phyloP scores from a whole-genome alignment of 2,329 filamentous ascomycete genomes.

The Ceratocystis ficicola region DNA sequence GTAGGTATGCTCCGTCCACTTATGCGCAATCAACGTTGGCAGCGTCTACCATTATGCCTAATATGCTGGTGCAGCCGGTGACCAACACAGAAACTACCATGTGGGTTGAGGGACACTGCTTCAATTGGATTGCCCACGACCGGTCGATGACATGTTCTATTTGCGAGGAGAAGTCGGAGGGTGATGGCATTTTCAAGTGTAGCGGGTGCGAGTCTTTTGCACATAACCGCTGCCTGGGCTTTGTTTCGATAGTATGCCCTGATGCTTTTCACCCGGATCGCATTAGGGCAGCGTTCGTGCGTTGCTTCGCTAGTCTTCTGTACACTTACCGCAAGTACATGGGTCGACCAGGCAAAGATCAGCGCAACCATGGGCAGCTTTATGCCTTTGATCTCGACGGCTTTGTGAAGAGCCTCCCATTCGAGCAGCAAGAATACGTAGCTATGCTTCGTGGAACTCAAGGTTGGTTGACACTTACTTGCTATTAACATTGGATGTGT shows the following conservation, averaged over 20 bases:
- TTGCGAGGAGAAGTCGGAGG: constrained; percentile 61
- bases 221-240: constrained; percentile 49
- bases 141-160: constrained; percentile 52
- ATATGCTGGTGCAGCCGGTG: constrained; percentile 67
- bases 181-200: constrained; percentile 65
- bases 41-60: constrained; percentile 77
- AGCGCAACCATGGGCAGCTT: constrained; percentile 48
- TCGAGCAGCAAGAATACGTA: constrained; percentile 54
- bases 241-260: constrained; percentile 51
- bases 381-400: constrained; percentile 54
- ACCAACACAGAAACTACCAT: constrained; percentile 65
- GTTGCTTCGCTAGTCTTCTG: constrained; percentile 52
- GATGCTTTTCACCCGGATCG: constrained; percentile 50
- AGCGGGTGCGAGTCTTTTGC: constrained; percentile 47
- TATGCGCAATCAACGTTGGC: constrained; percentile 79
- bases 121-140: constrained; percentile 51
- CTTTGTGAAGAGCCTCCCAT: constrained; percentile 51
- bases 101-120: constrained; percentile 77
- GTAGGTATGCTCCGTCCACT: constrained; percentile 66
- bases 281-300: constrained; percentile 51
- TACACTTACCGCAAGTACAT: constrained; percentile 56
- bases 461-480: constrained; percentile 34
- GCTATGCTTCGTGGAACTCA: constrained; percentile 54
- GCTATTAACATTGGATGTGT: neutral
- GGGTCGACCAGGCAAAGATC: constrained; percentile 46